Conservation (phyloP, 2,329 filamentous ascomycete species). For the Penicillium sp. region DNA sequence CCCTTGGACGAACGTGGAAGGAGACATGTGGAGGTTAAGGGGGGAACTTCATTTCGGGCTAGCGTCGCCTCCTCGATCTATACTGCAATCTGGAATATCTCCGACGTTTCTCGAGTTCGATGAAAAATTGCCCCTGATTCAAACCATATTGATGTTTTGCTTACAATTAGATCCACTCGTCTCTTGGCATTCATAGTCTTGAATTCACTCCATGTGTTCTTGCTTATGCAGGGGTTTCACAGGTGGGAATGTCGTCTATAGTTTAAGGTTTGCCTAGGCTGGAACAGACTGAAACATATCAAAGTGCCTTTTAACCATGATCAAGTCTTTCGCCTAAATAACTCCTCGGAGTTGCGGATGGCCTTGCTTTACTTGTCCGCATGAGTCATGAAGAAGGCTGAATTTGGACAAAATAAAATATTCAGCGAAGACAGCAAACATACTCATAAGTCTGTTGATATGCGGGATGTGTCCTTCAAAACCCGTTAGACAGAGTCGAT, state of each 20-base stretch:
- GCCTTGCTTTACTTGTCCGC: background rate
- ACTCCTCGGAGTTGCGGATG: background rate
- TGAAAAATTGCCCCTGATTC: constrained; percentile 2
- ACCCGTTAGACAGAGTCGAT: constrained; percentile 15
- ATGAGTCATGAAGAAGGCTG: background rate
- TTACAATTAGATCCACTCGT: constrained; percentile 1
- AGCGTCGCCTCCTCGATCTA: constrained; percentile 14
- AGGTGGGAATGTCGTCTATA: background rate
- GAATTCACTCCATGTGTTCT: background rate
- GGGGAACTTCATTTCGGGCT: constrained; percentile 3
- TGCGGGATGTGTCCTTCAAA: background rate
- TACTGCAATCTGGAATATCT: constrained; percentile 21
- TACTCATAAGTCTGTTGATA: background rate
- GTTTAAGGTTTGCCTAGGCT: background rate
- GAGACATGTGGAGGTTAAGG: background rate
- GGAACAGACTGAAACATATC: background rate
- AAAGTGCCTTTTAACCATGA: background rate
- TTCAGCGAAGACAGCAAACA: background rate
- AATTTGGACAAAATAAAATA: background rate
- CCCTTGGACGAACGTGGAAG: background rate
- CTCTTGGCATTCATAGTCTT: background rate
- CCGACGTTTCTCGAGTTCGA: constrained; percentile 5
- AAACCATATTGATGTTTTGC: constrained; percentile 14
- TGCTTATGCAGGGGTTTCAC: background rate
- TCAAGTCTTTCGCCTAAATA: background rate